Percentiles rank a stretch among this genome's conserved stretches.
Conservation (phyloP, 331 rosid species). For the Acacia pycnantha region DNA sequence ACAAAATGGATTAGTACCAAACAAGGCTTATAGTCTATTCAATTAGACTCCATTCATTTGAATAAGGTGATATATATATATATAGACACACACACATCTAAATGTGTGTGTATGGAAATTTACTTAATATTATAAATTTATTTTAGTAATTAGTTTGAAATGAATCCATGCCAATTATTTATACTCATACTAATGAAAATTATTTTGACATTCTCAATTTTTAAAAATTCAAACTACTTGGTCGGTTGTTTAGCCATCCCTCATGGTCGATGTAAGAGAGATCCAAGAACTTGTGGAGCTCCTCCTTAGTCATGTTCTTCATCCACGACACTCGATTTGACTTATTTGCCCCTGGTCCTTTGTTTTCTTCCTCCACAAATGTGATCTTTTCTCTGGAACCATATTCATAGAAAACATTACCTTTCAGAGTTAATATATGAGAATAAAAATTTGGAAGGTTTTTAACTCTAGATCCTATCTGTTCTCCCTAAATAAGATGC, state of each 20-base stretch:
- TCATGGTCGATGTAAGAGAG: not conserved
- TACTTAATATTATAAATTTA: not conserved
- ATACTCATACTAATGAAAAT: not conserved
- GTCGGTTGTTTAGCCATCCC: not conserved
- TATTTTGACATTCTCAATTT: not conserved
- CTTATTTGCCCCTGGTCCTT: conserved; percentile 40
- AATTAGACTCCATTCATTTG: too few relatives aligned
- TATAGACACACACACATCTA: too few relatives aligned
- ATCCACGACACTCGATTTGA: conserved; percentile 33
- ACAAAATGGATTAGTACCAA: too few relatives aligned
- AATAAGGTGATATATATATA: too few relatives aligned
- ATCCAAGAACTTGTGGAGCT: not conserved
- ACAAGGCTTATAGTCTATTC: too few relatives aligned
- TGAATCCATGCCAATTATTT: not conserved
- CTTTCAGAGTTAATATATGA: not conserved
- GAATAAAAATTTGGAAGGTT: too few relatives aligned
- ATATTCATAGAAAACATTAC: not conserved
- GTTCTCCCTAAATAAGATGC: too few relatives aligned
- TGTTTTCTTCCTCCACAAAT: conserved; percentile 29
- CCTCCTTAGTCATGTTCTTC: not conserved
- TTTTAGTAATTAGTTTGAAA: not conserved
- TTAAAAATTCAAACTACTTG: not conserved
- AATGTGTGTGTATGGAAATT: too few relatives aligned
- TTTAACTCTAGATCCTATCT: too few relatives aligned
- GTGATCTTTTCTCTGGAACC: conserved; percentile 14